Percentiles rank a stretch among this genome's conserved stretches.
phyloP scores from a whole-genome alignment of 345 rosid species.

The Boechera retrofracta region DNA sequence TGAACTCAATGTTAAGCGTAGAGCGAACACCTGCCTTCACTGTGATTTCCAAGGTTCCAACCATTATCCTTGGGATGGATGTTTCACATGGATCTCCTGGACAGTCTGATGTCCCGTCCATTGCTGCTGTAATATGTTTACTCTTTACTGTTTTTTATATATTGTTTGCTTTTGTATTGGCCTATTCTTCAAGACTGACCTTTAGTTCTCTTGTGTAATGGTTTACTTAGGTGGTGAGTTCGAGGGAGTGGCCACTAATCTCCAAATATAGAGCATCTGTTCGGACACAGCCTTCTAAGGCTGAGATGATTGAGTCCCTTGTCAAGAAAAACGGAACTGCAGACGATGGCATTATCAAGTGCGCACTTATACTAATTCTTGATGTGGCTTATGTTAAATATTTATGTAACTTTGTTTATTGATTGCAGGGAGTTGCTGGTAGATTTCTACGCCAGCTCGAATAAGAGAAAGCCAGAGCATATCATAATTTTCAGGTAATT shows the following conservation, averaged over 20 bases:
- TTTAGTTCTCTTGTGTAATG: not conserved
- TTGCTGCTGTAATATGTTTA: slow-evolving; percentile 61
- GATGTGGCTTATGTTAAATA: not conserved
- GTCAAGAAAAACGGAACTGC: slow-evolving; percentile 65
- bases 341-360: slow-evolving; percentile 83
- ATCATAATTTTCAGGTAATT: slow-evolving; percentile 84
- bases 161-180: slow-evolving; percentile 5
- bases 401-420: slow-evolving; percentile 9
- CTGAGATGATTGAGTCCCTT: slow-evolving; percentile 87
- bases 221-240: slow-evolving; percentile 65
- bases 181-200: slow-evolving; percentile 15
- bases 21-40: slow-evolving; percentile 73
- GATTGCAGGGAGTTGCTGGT: slow-evolving; percentile 70
- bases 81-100: slow-evolving; percentile 86
- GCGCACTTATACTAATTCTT: slow-evolving; percentile 35
- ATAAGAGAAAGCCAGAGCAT: slow-evolving; percentile 84
- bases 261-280: slow-evolving; percentile 89
- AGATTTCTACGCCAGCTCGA: slow-evolving; percentile 81
- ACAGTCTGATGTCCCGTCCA: slow-evolving; percentile 66
- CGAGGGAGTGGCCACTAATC: slow-evolving; percentile 87
- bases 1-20: slow-evolving; percentile 69
- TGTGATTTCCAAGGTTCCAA: slow-evolving; percentile 64
- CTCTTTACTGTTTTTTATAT: not conserved
- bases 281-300: slow-evolving; percentile 83
- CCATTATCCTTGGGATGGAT: slow-evolving; percentile 77